Conservation (phyloP, 495 filamentous ascomycete species). For the Monascus purpureus region DNA sequence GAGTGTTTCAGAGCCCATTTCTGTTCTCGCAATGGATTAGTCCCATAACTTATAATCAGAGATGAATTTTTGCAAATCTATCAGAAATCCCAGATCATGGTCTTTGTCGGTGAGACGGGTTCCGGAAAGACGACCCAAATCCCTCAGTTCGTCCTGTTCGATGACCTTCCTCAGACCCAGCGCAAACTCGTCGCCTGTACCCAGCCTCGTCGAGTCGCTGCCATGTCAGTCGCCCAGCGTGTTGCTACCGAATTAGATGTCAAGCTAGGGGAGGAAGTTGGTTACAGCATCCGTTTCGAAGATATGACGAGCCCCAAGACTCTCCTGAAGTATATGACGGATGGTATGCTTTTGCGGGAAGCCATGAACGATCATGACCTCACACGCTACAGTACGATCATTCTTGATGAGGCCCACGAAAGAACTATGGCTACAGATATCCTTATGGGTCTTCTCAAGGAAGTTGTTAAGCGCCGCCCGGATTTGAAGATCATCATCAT, state of each 20-base stretch:
- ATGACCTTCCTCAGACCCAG: conserved; percentile 79
- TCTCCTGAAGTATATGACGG: conserved; percentile 98
- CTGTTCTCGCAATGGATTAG: conserved; percentile 4
- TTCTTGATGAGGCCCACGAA: conserved; percentile 97
- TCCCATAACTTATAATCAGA: conserved; percentile 21
- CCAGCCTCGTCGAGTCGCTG: conserved; percentile 92
- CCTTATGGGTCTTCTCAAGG: conserved; percentile 87
- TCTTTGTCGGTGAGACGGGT: conserved; percentile 98
- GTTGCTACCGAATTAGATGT: conserved; percentile 97
- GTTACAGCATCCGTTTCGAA: conserved; percentile 98
- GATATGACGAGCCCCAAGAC: conserved; percentile 87
- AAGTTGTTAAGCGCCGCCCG: conserved; percentile 59
- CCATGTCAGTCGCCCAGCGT: conserved; percentile 98
- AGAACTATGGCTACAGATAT: conserved; percentile 91
- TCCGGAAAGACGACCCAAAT: conserved; percentile 99
- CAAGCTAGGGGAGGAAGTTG: conserved; percentile 83
- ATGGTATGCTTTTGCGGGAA: conserved; percentile 96
- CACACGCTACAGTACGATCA: conserved; percentile 89
- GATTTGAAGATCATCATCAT: conserved; percentile 97
- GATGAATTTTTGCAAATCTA: conserved; percentile 89
- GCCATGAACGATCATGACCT: conserved; percentile 95
- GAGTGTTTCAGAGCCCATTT: conserved; percentile 8
- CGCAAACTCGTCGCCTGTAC: conserved; percentile 92
- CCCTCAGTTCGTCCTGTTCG: conserved; percentile 92
- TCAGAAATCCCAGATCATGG: conserved; percentile 85